A percentile compares a stretch with the other conserved stretches of the same genome.
phyloP scores from a whole-genome alignment of 305 asterid species.

The Fraxinus nigra region DNA sequence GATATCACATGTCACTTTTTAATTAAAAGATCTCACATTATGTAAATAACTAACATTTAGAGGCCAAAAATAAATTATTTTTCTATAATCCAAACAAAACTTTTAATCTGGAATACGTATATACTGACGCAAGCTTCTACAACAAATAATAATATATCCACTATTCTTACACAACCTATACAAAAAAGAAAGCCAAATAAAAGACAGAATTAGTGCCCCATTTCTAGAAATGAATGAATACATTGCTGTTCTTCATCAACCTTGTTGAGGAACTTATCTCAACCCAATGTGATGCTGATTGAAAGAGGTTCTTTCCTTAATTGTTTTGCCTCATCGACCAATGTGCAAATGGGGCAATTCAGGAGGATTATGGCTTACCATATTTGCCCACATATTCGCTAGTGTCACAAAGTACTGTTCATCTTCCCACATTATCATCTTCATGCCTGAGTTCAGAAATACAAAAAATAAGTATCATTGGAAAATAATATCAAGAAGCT shows the following conservation, averaged over 20 bases:
- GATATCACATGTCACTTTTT: too few species aligned
- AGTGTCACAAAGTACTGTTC: slow-evolving; percentile 57
- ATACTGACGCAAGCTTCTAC: slow-evolving; percentile 12
- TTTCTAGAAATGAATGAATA: slow-evolving; percentile 14
- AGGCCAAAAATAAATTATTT: background rate
- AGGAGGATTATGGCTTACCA: slow-evolving; percentile 58
- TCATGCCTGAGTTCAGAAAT: slow-evolving; percentile 47
- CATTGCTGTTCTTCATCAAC: slow-evolving; percentile 12
- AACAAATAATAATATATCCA: slow-evolving; percentile 21
- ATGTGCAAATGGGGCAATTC: slow-evolving; percentile 42
- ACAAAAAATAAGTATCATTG: background rate
- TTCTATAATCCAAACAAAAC: background rate
- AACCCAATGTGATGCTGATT: slow-evolving; percentile 17
- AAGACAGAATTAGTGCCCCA: slow-evolving; percentile 15
- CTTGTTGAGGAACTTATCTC: slow-evolving; percentile 19
- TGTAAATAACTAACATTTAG: background rate
- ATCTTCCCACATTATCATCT: slow-evolving; percentile 53
- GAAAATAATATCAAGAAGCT: slow-evolving; percentile 2
- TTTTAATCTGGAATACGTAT: background rate
- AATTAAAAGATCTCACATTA: too few species aligned
- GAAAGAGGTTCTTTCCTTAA: background rate
- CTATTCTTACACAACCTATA: slow-evolving; percentile 20
- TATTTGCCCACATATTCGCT: slow-evolving; percentile 72
- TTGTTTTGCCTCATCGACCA: slow-evolving; percentile 30
- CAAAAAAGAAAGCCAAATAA: slow-evolving; percentile 23